A percentile compares a stretch with the other conserved stretches of the same genome.
Evolutionary conservation across 441 rosid genomes (phyloP).

Genomic region (Populus trichocarpa): DNA sequence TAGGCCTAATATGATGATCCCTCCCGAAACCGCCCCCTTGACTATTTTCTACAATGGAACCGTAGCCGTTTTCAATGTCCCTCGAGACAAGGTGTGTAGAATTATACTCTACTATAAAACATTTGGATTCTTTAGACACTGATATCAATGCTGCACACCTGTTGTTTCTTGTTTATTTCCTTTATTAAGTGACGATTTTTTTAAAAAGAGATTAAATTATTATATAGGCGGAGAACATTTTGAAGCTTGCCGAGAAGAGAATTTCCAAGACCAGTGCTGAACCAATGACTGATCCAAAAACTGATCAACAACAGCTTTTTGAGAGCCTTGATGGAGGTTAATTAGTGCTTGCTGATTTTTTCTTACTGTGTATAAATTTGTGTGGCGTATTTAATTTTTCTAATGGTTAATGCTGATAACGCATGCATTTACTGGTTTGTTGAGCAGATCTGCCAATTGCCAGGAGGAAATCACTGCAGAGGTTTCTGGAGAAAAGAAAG

Average conservation of each 20-base stretch:
- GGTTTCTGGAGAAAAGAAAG: constrained; percentile 84
- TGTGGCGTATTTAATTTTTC: neutral
- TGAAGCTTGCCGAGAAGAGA: constrained; percentile 61
- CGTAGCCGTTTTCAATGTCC: constrained; percentile 63
- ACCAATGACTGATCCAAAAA: constrained; percentile 8
- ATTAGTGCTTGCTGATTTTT: constrained; percentile 8
- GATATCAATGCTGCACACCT: too few relatives aligned
- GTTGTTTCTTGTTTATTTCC: neutral
- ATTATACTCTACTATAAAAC: neutral
- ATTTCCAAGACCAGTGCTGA: constrained; percentile 21
- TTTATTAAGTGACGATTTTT: neutral
- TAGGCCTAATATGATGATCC: constrained; percentile 26
- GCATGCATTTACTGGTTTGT: neutral
- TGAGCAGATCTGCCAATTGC: constrained; percentile 65
- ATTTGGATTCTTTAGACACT: neutral
- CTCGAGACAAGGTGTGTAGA: constrained; percentile 46
- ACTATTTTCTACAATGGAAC: constrained; percentile 89
- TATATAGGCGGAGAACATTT: constrained; percentile 56
- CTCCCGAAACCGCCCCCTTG: constrained; percentile 49
- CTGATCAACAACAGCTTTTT: constrained; percentile 38
- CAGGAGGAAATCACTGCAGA: constrained; percentile 65
- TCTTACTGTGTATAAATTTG: neutral
- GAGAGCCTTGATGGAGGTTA: constrained; percentile 61
- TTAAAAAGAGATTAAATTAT: neutral
- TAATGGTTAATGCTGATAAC: neutral